Evolutionary conservation across 768 basidiomycete genomes (phyloP).

Genomic region (Leccinum fibrillosum): DNA sequence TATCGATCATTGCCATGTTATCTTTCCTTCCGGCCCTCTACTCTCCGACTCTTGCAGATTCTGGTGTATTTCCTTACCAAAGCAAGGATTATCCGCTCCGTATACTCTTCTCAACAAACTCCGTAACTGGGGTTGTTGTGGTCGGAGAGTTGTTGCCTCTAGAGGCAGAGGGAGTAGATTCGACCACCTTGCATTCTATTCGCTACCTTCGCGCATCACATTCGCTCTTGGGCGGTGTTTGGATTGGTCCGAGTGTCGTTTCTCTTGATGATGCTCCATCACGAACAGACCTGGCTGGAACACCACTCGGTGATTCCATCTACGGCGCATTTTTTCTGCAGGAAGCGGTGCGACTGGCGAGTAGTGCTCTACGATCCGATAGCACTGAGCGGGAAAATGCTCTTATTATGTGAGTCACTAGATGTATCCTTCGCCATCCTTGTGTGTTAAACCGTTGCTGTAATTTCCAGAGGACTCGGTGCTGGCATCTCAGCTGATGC

Average conservation of each 20-base stretch:
- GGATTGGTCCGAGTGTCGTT: conserved; percentile 57
- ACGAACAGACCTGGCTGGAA: conserved; percentile 49
- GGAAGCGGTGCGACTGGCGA: conserved; percentile 74
- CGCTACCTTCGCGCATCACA: conserved; percentile 64
- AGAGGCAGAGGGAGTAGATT: conserved; percentile 24
- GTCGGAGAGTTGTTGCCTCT: conserved; percentile 70
- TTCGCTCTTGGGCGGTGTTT: conserved; percentile 71
- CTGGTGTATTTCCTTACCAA: conserved; percentile 45
- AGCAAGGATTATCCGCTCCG: conserved; percentile 55
- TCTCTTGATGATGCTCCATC: conserved; percentile 41
- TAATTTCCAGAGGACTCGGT: conserved; percentile 72
- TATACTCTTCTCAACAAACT: conserved; percentile 64
- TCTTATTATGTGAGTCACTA: conserved; percentile 61
- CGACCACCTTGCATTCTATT: conserved; percentile 42
- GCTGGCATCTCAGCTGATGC: conserved; percentile 78
- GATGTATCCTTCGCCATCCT: conserved; percentile 3
- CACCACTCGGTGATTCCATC: conserved; percentile 69
- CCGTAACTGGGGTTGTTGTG: conserved; percentile 76
- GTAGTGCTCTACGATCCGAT: conserved; percentile 43
- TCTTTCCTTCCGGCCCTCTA: conserved; percentile 40
- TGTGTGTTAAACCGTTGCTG: neutral
- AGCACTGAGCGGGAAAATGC: conserved; percentile 46
- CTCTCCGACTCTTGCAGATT: conserved; percentile 58
- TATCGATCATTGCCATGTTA: conserved; percentile 29
- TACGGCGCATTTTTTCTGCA: conserved; percentile 85